These are phyloP conservation scores for Fusarium veterinarium DNA, from an alignment of 2,329 filamentous ascomycete genomes.

Conservation along the genomic window DNA sequence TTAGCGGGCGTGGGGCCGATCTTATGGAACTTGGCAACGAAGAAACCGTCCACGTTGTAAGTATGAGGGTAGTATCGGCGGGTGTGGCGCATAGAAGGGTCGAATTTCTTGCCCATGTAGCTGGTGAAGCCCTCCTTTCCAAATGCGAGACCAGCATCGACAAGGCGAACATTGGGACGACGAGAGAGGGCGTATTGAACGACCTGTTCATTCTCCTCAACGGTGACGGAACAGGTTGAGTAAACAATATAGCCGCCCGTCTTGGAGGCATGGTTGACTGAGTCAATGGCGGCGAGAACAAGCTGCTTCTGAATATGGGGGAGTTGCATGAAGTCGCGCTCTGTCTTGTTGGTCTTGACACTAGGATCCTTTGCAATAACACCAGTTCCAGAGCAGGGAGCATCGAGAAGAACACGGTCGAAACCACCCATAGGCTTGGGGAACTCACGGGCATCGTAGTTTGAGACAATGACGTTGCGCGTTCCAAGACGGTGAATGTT, in stretches of 20 bases:
- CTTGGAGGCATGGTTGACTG: slow-evolving; percentile 89
- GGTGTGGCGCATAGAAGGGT: slow-evolving; percentile 84
- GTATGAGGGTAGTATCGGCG: slow-evolving; percentile 89
- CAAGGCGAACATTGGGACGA: slow-evolving; percentile 92
- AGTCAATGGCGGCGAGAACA: slow-evolving; percentile 92
- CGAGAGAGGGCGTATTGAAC: slow-evolving; percentile 93
- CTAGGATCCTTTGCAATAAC: slow-evolving; percentile 97
- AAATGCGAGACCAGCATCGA: slow-evolving; percentile 90
- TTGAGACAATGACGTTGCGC: slow-evolving; percentile 94
- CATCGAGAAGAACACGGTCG: slow-evolving; percentile 92
- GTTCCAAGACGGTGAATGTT: slow-evolving; percentile 96
- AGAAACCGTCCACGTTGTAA: slow-evolving; percentile 98
- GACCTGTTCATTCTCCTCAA: slow-evolving; percentile 91
- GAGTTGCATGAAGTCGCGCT: slow-evolving; percentile 91
- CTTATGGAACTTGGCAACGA: slow-evolving; percentile 98
- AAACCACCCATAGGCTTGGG: slow-evolving; percentile 96
- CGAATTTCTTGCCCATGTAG: slow-evolving; percentile 92
- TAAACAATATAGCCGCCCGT: slow-evolving; percentile 96
- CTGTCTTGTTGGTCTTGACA: slow-evolving; percentile 98
- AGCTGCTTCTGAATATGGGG: slow-evolving; percentile 97
- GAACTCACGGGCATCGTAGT: slow-evolving; percentile 94
- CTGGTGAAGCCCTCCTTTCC: slow-evolving; percentile 92
- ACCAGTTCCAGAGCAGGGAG: slow-evolving; percentile 94
- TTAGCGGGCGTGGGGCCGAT: slow-evolving; percentile 78
- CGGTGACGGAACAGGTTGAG: slow-evolving; percentile 93